Evolutionary conservation across 176 grass and related monocot species (phyloP), one percentile per base, ranked within the genome.

Genomic region (Triticum turgidum): DNA sequence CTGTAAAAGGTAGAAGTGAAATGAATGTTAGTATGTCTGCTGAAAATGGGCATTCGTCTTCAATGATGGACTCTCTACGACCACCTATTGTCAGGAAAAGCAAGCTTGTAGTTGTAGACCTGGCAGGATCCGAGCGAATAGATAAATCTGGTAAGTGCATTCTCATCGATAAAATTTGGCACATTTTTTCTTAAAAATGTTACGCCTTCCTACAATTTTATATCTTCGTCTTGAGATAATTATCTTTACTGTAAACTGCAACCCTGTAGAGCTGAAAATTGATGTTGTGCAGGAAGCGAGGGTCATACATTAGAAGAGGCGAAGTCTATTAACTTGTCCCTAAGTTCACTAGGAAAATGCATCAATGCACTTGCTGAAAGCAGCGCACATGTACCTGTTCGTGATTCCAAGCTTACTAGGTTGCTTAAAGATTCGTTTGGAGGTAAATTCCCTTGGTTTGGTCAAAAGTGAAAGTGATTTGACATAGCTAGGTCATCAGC

Each of bases 401-500:
- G 94, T 78, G 97, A 99, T 81, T 99, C 97, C 44, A 99, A 99
- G 85, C 89, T 99, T 78, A 99, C 97, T n/a, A 96, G 97, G 88
- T 90, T 99, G 77, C 94, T 99, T 85, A 96, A 92, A 93, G 97
- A 99, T 94, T 99, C 97, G 76, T 99, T 99, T 99, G 97, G 97
- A 91, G 97, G 97, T 99, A 79, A 89, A 25, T 56, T 67, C 32
- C 42, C 37, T 21, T 20, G 5, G 15, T 85, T 68, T 78, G 44
- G 44, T 56, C 45, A 12, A 68, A 68, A 76, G 15, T 9, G 5
- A 82, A 77, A 64, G 71, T 44, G 61, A 2, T 52, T 47, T 70
- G 18, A 56, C 39, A 63, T 77, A 63, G 3, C 64, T 82, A 78
- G 22, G 63, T 6, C 29, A 39, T 59, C 13, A 33, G 37, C 61